A percentile compares a stretch with the other conserved stretches of the same genome.
These are phyloP conservation scores for Tylopilus rubrobrunneus DNA, from an alignment of 768 basidiomycete species.

Conservation along the genomic window DNA sequence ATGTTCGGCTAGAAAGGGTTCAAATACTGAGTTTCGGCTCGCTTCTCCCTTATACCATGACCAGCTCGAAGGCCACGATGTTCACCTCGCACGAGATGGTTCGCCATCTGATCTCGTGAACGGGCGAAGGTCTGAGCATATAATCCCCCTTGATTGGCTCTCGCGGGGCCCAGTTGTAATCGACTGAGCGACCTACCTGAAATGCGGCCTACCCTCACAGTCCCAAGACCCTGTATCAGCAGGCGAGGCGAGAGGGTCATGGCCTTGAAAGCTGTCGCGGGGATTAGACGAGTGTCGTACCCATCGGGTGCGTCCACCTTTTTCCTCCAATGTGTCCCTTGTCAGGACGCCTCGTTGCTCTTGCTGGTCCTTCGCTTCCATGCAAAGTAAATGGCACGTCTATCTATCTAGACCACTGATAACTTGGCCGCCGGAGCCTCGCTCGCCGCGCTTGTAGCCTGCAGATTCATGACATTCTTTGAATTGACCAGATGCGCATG, in stretches of 20 bases:
- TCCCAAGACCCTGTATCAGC: constrained; percentile 39
- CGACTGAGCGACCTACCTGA: constrained; percentile 66
- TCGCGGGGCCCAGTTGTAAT: constrained; percentile 59
- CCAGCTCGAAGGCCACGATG: constrained; percentile 64
- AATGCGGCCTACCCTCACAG: constrained; percentile 36
- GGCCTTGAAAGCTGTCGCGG: constrained; percentile 55
- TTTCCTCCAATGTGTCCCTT: constrained; percentile 15
- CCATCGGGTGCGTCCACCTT: neutral
- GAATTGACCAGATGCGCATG: no score
- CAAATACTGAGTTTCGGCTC: neutral
- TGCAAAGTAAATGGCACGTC: neutral
- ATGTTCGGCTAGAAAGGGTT: neutral
- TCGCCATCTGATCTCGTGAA: constrained; percentile 46
- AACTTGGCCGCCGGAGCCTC: neutral
- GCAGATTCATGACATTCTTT: neutral
- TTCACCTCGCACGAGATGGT: constrained; percentile 54
- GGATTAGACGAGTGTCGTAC: constrained; percentile 40
- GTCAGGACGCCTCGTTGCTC: constrained; percentile 11
- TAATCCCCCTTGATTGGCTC: constrained; percentile 59
- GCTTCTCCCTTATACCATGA: neutral
- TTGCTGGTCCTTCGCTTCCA: neutral
- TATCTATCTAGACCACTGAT: neutral
- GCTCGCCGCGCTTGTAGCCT: neutral
- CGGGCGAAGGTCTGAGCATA: constrained; percentile 82
- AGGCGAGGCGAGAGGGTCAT: constrained; percentile 17